phyloP scores from a whole-genome alignment of 805 yeast species.

The Suhomyces emberorum region DNA sequence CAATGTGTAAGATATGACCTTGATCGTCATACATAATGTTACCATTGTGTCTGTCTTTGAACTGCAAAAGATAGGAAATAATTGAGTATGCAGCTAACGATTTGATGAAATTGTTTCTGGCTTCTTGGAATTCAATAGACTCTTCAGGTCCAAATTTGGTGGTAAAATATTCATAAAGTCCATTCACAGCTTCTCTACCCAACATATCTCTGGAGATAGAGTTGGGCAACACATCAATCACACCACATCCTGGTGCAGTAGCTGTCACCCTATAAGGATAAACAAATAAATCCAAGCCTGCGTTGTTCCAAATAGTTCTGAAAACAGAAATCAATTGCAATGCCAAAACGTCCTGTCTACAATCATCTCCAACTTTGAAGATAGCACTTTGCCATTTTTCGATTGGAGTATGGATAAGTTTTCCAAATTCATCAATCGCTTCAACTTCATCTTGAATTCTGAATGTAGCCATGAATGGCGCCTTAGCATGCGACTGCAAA shows the following conservation, averaged over 20 bases:
- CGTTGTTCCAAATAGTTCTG: slow-evolving; percentile 82
- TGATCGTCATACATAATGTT: slow-evolving; percentile 93
- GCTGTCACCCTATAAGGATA: slow-evolving; percentile 96
- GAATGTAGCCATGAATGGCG: slow-evolving; percentile 97
- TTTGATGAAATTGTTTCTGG: slow-evolving; percentile 88
- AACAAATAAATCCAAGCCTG: slow-evolving; percentile 86
- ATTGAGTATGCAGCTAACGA: slow-evolving; percentile 94
- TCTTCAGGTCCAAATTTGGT: slow-evolving; percentile 95
- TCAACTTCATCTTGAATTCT: slow-evolving; percentile 63
- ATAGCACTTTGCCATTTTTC: slow-evolving; percentile 93
- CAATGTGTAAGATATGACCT: slow-evolving; percentile 94
- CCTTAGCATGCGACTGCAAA: slow-evolving; percentile 95
- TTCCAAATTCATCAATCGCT: slow-evolving; percentile 41
- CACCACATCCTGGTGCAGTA: slow-evolving; percentile 99
- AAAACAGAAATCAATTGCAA: slow-evolving; percentile 88
- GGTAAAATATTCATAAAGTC: slow-evolving; percentile 85
- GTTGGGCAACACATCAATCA: slow-evolving; percentile 94
- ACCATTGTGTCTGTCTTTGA: slow-evolving; percentile 98
- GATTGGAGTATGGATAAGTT: slow-evolving; percentile 32
- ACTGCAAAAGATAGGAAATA: slow-evolving; percentile 84
- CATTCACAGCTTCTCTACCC: slow-evolving; percentile 98
- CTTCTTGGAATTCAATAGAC: slow-evolving; percentile 83
- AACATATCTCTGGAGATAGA: slow-evolving; percentile 96
- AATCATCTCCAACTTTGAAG: slow-evolving; percentile 98
- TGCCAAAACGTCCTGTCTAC: slow-evolving; percentile 95